Conservation (phyloP, 1,139 yeast genomes). For the Nakaseomyces uthaithaninus region DNA sequence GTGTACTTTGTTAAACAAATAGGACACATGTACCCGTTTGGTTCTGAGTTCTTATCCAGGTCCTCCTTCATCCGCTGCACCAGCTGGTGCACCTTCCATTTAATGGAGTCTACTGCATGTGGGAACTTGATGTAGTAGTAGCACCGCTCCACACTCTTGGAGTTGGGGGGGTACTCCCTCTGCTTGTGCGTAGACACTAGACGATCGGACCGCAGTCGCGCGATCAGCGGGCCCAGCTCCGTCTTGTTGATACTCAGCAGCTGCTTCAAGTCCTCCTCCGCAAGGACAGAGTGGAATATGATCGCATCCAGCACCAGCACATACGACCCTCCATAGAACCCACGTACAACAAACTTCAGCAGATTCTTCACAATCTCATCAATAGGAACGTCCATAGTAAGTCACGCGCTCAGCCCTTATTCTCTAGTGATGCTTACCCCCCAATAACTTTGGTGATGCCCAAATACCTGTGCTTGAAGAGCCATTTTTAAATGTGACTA, state of each 20-base stretch:
- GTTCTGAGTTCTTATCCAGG: constrained; percentile 73
- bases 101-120: constrained; percentile 89
- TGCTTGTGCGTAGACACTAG: constrained; percentile 60
- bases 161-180: constrained; percentile 72
- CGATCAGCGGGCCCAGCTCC: constrained; percentile 76
- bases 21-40: constrained; percentile 91
- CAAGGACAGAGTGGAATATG: constrained; percentile 79
- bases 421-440: neutral
- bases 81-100: constrained; percentile 90
- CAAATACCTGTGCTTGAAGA: too few species aligned
- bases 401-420: neutral
- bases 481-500: too few species aligned
- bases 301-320: constrained; percentile 82
- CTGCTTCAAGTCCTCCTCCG: constrained; percentile 86
- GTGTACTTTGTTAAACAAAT: constrained; percentile 73
- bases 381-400: constrained; percentile 31
- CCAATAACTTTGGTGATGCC: too few species aligned
- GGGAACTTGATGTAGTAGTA: constrained; percentile 84
- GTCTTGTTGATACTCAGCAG: constrained; percentile 78
- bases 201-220: constrained; percentile 76
- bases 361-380: constrained; percentile 34
- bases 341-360: constrained; percentile 59
- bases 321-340: constrained; percentile 80
- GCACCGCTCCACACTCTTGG: constrained; percentile 62
- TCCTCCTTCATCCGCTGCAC: constrained; percentile 75